Evolutionary conservation across 1,284 basidiomycete genomes (phyloP).

Genomic region (Moniliophthora roreri): DNA sequence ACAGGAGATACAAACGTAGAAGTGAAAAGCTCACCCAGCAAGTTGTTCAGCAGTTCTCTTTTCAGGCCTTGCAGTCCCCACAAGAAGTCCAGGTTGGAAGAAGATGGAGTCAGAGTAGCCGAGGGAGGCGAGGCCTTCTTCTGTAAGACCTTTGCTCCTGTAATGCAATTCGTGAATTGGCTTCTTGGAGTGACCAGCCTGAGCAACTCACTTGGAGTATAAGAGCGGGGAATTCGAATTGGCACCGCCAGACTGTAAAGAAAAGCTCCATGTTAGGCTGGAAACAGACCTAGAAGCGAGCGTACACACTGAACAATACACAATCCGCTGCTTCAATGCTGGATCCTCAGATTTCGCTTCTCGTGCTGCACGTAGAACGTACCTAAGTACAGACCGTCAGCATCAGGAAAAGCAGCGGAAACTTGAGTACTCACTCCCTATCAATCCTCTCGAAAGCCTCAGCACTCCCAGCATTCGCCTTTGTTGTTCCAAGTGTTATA

Average conservation of each 20-base stretch:
- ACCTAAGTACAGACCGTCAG: conserved; percentile 40
- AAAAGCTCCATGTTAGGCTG: not conserved
- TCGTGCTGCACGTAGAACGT: conserved; percentile 69
- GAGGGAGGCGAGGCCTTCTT: conserved; percentile 60
- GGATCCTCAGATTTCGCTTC: conserved; percentile 54
- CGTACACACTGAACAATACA: conserved; percentile 66
- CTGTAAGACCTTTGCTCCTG: conserved; percentile 76
- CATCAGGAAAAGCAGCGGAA: not conserved
- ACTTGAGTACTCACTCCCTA: conserved; percentile 50
- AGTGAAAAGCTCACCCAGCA: conserved; percentile 29
- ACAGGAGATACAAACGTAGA: not conserved
- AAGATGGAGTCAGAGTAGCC: conserved; percentile 71
- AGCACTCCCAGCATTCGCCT: conserved; percentile 58
- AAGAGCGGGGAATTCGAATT: conserved; percentile 48
- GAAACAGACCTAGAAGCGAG: not conserved
- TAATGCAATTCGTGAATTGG: conserved; percentile 3
- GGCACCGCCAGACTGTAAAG: conserved; percentile 45
- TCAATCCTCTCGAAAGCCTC: conserved; percentile 75
- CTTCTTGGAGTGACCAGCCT: not conserved
- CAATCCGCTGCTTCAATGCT: conserved; percentile 48
- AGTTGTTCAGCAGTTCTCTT: conserved; percentile 39
- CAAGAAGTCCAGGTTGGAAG: conserved; percentile 60
- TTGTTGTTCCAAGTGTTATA: conserved; percentile 66
- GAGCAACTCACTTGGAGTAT: conserved; percentile 43
- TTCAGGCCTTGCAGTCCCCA: conserved; percentile 40